phyloP scores from a whole-genome alignment of 2,329 filamentous ascomycete genomes.

The Sclerotinia nivalis region DNA sequence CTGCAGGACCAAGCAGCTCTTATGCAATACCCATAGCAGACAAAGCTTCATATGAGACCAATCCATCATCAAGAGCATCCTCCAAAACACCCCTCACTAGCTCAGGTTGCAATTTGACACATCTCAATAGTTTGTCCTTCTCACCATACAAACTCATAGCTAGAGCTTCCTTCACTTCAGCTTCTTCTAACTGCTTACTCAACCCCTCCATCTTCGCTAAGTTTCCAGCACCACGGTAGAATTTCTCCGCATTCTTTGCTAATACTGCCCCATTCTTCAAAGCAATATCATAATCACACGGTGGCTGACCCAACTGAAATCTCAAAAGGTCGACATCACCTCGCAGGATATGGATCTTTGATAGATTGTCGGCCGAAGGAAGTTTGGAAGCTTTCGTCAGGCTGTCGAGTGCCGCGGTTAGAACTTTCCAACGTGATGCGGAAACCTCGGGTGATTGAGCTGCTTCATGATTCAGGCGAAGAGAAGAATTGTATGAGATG shows the following conservation, averaged over 20 bases:
- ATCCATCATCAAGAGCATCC: conserved; percentile 32
- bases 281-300: conserved; percentile 46
- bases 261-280: conserved; percentile 49
- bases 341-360: conserved; percentile 54
- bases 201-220: conserved; percentile 45
- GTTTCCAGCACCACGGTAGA: conserved; percentile 53
- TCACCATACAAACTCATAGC: conserved; percentile 48
- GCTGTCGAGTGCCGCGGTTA: conserved; percentile 52
- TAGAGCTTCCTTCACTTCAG: conserved; percentile 50
- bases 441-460: conserved; percentile 33
- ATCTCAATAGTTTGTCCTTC: conserved; percentile 37
- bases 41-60: conserved; percentile 26
- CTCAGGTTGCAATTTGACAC: conserved; percentile 16
- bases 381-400: conserved; percentile 54
- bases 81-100: conserved; percentile 23
- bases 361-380: conserved; percentile 50
- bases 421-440: conserved; percentile 52
- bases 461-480: conserved; percentile 38
- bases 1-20: not conserved
- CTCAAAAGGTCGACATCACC: conserved; percentile 58
- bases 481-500: conserved; percentile 50
- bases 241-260: conserved; percentile 57
- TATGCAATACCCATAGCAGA: conserved; percentile 26
- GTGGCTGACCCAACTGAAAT: conserved; percentile 50
- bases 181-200: conserved; percentile 47